Conservation (phyloP, 192 early-diverging fungal genomes). For the Dispira simplex region DNA sequence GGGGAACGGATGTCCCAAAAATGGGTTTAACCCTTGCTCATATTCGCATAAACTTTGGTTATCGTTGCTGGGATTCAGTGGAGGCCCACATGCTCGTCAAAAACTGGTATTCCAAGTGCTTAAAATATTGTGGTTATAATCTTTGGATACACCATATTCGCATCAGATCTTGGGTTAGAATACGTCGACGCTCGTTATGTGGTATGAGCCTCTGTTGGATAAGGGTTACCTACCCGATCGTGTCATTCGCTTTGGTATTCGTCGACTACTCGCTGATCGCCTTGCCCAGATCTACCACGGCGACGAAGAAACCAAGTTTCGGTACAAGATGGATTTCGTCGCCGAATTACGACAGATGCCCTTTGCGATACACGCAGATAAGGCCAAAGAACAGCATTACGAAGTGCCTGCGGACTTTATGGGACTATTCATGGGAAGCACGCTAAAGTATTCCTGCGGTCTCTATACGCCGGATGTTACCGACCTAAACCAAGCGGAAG, state of each 20-base stretch:
- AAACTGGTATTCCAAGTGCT: too few relatives aligned
- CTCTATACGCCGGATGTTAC: slow-evolving; percentile 22
- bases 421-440: slow-evolving; percentile 23
- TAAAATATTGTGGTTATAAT: too few relatives aligned
- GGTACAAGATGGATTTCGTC: slow-evolving; percentile 6
- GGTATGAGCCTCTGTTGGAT: slow-evolving; percentile 10
- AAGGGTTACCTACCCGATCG: slow-evolving; percentile 1
- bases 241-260: slow-evolving; percentile 8
- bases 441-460: slow-evolving; percentile 46
- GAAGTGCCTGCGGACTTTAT: slow-evolving; percentile 36
- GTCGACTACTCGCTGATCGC: neutral
- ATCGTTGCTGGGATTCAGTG: too few relatives aligned
- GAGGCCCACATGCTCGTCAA: too few relatives aligned
- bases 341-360: neutral
- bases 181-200: neutral
- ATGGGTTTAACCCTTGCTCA: too few relatives aligned
- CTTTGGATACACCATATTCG: too few relatives aligned
- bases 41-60: too few relatives aligned
- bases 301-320: slow-evolving; percentile 2
- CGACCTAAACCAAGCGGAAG: slow-evolving; percentile 35
- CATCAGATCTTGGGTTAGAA: too few relatives aligned
- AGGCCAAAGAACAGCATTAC: slow-evolving; percentile 60
- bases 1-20: too few relatives aligned
- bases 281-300: neutral
- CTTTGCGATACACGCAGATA: slow-evolving; percentile 41